These are phyloP conservation scores for Coemansia sp. DNA, from an alignment of 371 early-diverging fungal genomes.

Conservation along the genomic window DNA sequence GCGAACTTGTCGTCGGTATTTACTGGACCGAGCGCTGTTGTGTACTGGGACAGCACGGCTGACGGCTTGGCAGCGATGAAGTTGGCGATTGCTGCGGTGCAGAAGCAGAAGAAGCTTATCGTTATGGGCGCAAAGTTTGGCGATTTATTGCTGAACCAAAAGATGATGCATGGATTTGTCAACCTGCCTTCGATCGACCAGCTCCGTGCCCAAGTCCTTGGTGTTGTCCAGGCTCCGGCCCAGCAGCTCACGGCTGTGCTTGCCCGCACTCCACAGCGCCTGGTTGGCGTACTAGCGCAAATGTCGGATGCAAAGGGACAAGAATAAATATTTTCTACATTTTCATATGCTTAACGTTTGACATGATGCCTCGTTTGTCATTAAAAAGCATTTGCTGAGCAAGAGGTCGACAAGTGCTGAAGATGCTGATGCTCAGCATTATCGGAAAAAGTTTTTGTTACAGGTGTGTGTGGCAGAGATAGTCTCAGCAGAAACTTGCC, in stretches of 20 bases:
- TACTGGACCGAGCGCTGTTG: conserved; percentile 38
- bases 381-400: too few species aligned
- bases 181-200: conserved; percentile 37
- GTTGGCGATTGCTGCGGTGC: conserved; percentile 24
- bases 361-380: neutral
- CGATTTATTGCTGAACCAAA: conserved; percentile 35
- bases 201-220: conserved; percentile 48
- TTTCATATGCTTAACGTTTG: neutral
- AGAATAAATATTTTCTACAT: neutral
- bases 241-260: conserved; percentile 30
- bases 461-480: neutral
- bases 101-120: conserved; percentile 30
- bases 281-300: conserved; percentile 45
- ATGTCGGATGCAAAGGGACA: neutral
- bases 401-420: too few species aligned
- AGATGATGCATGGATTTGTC: conserved; percentile 44
- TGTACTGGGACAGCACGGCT: conserved; percentile 31
- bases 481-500: neutral
- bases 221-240: conserved; percentile 36
- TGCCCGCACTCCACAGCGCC: conserved; percentile 39
- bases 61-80: conserved; percentile 23
- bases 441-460: too few species aligned
- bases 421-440: too few species aligned
- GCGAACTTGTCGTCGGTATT: conserved; percentile 37
- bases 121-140: conserved; percentile 41